Conservation (phyloP, 2,329 filamentous ascomycete species). For the Leptographium procerum region DNA sequence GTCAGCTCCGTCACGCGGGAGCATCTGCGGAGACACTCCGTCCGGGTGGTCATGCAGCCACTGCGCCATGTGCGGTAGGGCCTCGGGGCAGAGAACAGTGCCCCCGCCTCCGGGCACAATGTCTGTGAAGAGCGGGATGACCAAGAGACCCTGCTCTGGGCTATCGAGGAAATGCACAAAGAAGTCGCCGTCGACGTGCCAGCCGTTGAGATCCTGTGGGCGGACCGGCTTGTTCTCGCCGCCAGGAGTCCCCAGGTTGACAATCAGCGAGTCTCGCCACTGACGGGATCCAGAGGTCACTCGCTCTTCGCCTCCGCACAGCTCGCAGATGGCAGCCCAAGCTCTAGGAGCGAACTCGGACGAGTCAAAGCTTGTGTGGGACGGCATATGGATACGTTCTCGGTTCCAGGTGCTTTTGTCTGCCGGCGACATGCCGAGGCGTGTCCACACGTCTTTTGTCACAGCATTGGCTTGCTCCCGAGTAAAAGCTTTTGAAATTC, state of each 20-base stretch:
- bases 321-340: conserved; percentile 54
- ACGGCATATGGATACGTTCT: conserved; percentile 53
- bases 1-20: conserved; percentile 36
- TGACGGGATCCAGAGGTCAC: conserved; percentile 33
- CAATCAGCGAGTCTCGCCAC: conserved; percentile 60
- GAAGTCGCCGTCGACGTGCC: conserved; percentile 64
- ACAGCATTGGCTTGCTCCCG: conserved; percentile 24
- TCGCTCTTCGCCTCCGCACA: conserved; percentile 51
- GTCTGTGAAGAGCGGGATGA: conserved; percentile 58
- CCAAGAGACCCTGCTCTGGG: conserved; percentile 55
- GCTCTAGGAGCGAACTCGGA: conserved; percentile 50
- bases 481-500: conserved; percentile 25
- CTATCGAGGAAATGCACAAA: conserved; percentile 63
- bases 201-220: conserved; percentile 42
- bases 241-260: conserved; percentile 52
- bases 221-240: conserved; percentile 36
- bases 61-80: conserved; percentile 43
- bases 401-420: conserved; percentile 56
- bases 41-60: conserved; percentile 51
- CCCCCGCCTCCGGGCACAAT: conserved; percentile 49
- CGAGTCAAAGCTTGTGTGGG: conserved; percentile 41
- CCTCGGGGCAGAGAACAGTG: conserved; percentile 51
- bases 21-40: conserved; percentile 56
- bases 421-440: conserved; percentile 51
- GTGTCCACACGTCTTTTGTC: conserved; percentile 44